Conservation (phyloP, 2,329 filamentous ascomycete genomes). For the Arthrinium phaeospermum region DNA sequence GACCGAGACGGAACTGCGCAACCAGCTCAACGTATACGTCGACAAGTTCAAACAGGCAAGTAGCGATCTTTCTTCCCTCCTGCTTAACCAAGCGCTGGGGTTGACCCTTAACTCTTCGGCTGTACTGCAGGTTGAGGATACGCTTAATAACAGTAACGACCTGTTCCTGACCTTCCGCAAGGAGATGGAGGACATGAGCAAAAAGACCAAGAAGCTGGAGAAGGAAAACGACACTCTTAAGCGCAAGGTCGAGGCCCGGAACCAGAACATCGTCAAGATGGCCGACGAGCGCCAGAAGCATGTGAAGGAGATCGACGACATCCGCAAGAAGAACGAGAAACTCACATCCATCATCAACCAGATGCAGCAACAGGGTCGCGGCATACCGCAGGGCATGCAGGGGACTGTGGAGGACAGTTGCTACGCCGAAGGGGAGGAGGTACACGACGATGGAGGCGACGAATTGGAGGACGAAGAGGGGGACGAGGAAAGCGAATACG, state of each 20-base stretch:
- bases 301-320: slow-evolving; percentile 77
- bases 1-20: slow-evolving; percentile 90
- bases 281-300: slow-evolving; percentile 86
- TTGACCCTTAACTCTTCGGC: slow-evolving; percentile 25
- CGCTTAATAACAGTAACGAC: slow-evolving; percentile 97
- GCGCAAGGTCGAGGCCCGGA: slow-evolving; percentile 90
- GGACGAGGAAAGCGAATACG: slow-evolving; percentile 66
- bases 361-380: slow-evolving; percentile 93
- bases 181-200: slow-evolving; percentile 99
- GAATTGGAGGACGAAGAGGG: slow-evolving; percentile 68
- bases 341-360: slow-evolving; percentile 93
- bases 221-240: slow-evolving; percentile 94
- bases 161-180: slow-evolving; percentile 95
- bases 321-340: slow-evolving; percentile 86
- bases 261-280: slow-evolving; percentile 96
- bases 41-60: slow-evolving; percentile 99
- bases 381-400: slow-evolving; percentile 68
- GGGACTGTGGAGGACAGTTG: slow-evolving; percentile 63
- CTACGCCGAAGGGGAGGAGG: slow-evolving; percentile 63
- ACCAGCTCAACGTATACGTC: slow-evolving; percentile 96
- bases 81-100: slow-evolving; percentile 28
- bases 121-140: slow-evolving; percentile 86
- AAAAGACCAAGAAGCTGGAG: slow-evolving; percentile 95
- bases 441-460: slow-evolving; percentile 65
- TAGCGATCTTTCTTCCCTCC: slow-evolving; percentile 35